Percentiles rank a stretch among this genome's conserved stretches.
Evolutionary conservation across 257 asterid species (phyloP).

Genomic region (Ehretia macrophylla): DNA sequence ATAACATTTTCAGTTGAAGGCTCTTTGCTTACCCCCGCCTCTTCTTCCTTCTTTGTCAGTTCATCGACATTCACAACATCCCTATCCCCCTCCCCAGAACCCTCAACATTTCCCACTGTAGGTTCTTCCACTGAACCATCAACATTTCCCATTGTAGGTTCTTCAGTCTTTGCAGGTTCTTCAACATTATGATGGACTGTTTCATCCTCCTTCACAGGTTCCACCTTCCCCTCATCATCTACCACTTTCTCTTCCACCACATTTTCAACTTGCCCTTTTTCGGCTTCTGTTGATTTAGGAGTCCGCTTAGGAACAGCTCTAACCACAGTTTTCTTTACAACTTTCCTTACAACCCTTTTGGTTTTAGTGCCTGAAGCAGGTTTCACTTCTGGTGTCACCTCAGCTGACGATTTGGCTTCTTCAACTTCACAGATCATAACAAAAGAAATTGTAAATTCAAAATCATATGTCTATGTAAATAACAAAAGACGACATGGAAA

Average conservation of each 20-base stretch:
- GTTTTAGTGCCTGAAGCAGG: constrained; percentile 28
- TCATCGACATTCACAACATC: constrained; percentile 15
- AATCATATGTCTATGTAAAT: background rate
- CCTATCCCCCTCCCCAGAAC: constrained; percentile 15
- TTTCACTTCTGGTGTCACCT: constrained; percentile 25
- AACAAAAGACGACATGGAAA: background rate
- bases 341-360: constrained; percentile 40
- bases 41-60: constrained; percentile 17
- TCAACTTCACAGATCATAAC: constrained; percentile 22
- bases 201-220: constrained; percentile 4
- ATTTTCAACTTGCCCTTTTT: background rate
- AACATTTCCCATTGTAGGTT: background rate
- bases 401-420: constrained; percentile 18
- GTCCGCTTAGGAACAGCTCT: constrained; percentile 20
- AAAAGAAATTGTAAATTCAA: background rate
- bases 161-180: constrained; percentile 11
- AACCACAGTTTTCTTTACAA: constrained; percentile 30
- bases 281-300: constrained; percentile 20
- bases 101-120: constrained; percentile 15
- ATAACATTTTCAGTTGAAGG: constrained; percentile 14
- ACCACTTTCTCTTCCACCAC: too few species aligned
- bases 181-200: constrained; percentile 1
- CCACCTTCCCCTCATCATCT: constrained; percentile 10
- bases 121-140: constrained; percentile 13
- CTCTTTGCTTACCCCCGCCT: constrained; percentile 14